phyloP scores from a whole-genome alignment of 768 basidiomycete genomes.

The Roridomyces roridus region DNA sequence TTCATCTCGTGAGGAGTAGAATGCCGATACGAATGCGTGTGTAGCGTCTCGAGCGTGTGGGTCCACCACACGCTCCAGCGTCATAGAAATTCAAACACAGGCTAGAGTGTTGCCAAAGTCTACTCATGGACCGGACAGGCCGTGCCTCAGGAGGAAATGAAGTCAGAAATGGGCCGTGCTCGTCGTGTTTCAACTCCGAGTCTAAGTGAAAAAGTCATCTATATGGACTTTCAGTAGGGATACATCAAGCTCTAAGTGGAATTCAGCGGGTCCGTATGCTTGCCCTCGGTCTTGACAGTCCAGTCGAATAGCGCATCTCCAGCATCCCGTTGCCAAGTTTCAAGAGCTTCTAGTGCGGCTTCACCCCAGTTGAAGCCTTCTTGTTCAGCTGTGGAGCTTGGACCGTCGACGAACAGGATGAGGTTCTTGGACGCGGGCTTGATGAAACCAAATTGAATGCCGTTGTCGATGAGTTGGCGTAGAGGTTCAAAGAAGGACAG shows the following conservation, averaged over 20 bases:
- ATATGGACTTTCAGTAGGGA: neutral
- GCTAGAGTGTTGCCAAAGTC: too few relatives aligned
- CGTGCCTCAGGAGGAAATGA: too few relatives aligned
- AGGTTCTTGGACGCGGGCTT: conserved; percentile 61
- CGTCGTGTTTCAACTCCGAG: too few relatives aligned
- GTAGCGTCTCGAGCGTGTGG: too few relatives aligned
- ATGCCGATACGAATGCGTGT: too few relatives aligned
- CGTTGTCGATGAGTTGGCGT: conserved; percentile 72
- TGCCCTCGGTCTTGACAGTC: conserved; percentile 47
- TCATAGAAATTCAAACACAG: too few relatives aligned
- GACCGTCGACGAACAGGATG: conserved; percentile 79
- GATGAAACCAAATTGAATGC: conserved; percentile 80
- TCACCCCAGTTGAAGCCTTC: conserved; percentile 79
- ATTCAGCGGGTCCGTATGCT: conserved; percentile 14
- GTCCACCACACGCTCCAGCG: too few relatives aligned
- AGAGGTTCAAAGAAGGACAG: conserved; percentile 84
- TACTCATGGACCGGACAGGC: too few relatives aligned
- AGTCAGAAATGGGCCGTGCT: too few relatives aligned
- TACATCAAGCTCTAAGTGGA: conserved; percentile 4
- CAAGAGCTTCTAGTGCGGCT: conserved; percentile 68
- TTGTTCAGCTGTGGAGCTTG: conserved; percentile 56
- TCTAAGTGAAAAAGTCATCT: too few relatives aligned
- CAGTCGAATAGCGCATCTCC: conserved; percentile 52
- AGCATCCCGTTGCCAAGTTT: conserved; percentile 55
- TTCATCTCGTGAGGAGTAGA: too few relatives aligned